phyloP scores from a whole-genome alignment of 139 green algal species.

The Coccomyxa sp. region DNA sequence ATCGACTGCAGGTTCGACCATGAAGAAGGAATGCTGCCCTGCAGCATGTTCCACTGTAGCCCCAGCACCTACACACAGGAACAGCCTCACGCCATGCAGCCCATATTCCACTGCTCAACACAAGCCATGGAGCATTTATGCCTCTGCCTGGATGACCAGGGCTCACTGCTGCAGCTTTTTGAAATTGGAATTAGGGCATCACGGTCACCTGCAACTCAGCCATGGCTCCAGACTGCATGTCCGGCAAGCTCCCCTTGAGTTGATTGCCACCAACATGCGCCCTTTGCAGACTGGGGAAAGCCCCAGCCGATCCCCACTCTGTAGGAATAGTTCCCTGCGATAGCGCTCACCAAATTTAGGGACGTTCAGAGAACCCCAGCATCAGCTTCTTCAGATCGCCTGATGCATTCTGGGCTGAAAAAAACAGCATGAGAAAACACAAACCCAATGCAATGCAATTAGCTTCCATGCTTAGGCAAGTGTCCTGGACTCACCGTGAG shows the following conservation, averaged over 20 bases:
- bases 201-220: neutral
- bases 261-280: neutral
- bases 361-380: neutral
- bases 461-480: neutral
- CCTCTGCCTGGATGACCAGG: neutral
- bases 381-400: neutral
- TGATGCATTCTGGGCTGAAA: neutral
- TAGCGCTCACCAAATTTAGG: neutral
- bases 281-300: neutral
- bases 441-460: neutral
- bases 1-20: neutral
- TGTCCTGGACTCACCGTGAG: neutral
- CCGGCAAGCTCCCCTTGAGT: neutral
- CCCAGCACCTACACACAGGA: neutral
- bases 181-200: no score
- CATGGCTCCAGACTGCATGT: neutral
- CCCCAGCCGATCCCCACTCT: neutral
- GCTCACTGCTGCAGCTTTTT: no score
- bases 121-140: neutral
- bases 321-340: neutral
- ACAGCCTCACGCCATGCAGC: no score
- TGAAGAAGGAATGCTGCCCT: neutral
- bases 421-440: neutral
- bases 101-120: no score
- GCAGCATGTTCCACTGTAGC: slow-evolving; percentile 1